These are phyloP conservation scores for Candida koratica DNA, from an alignment of 805 yeast genomes.

Conservation along the genomic window DNA sequence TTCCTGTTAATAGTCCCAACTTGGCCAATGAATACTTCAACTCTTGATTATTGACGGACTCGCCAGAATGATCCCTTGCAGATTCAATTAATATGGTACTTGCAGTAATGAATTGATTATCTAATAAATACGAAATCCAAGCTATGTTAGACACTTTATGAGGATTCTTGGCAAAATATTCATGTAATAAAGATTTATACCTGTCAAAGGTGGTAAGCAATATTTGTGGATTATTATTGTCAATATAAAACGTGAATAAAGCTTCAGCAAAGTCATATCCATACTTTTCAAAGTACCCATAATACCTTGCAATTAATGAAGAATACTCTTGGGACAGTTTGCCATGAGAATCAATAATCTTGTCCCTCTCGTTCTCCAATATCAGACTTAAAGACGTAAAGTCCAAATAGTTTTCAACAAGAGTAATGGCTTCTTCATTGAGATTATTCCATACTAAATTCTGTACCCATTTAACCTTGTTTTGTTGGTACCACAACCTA, in stretches of 20 bases:
- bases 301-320: conserved; percentile 29
- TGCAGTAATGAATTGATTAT: conserved; percentile 49
- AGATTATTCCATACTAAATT: conserved; percentile 49
- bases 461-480: conserved; percentile 53
- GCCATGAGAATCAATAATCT: conserved; percentile 19
- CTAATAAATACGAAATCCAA: conserved; percentile 68
- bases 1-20: conserved; percentile 49
- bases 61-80: conserved; percentile 31
- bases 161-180: conserved; percentile 46
- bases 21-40: conserved; percentile 70
- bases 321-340: conserved; percentile 14
- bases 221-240: conserved; percentile 47
- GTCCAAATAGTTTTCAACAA: conserved; percentile 67
- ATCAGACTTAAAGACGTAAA: conserved; percentile 58
- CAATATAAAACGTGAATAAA: conserved; percentile 56
- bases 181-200: conserved; percentile 45
- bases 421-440: conserved; percentile 50
- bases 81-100: conserved; percentile 43
- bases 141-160: conserved; percentile 50
- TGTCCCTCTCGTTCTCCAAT: conserved; percentile 31
- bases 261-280: conserved; percentile 67
- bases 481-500: conserved; percentile 28
- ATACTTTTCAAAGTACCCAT: conserved; percentile 53
- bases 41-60: conserved; percentile 44
- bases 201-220: conserved; percentile 56